Base-by-base conservation (phyloP, 2,329 filamentous ascomycete species). In the Diaporthe citrichinensis region DNA sequence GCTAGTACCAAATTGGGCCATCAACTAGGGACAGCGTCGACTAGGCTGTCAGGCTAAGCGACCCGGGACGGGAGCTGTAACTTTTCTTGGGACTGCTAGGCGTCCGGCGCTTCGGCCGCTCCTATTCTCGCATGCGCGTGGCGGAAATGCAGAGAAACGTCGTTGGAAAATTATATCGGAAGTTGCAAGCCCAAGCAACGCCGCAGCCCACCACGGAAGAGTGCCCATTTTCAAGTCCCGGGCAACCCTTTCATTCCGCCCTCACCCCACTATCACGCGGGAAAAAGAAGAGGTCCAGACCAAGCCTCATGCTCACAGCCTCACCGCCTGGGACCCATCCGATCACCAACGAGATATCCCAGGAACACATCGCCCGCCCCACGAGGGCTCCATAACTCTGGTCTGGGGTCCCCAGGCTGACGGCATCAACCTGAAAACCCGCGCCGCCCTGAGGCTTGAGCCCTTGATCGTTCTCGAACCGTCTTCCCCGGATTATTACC, bases 401-500 rank as follows among this genome's bases (percentile, higher is more conserved):
- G 58, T 53, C 59, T 61, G 71, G 69, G 71, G 46, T 73, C 59
- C 71, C 71, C 71, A 65, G 71, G 44, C 44, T 73, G 41, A 53
- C 71, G 71, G 58, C 51, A 62, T 73, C 71, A 39, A 36, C 69
- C 51, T 28, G 25, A 10, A 10, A 73, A n/a, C 58, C 46, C 46
- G 71, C 55, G 58, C 71, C 71, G 58, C 71, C 34, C 49, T 65
- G 44, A 51, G 58, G 58, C 71, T 34, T 65, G 44, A 65, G 71
- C 71, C 34, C 44, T 28, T 44, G 46, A n/a, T 28, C 34, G 74
- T 74, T 71, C 65, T 55, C 68, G 67, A 71, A 71, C 59, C 71
- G 41, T 65, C 71, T 74, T 76, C 74, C 67, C 74, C 74, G 58
- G 72, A 74, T 71, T 73, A 55, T 31, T 44, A 53, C 58, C 71